phyloP scores from a whole-genome alignment of 1,139 yeast species.

The Scheffersomyces quercinus region DNA sequence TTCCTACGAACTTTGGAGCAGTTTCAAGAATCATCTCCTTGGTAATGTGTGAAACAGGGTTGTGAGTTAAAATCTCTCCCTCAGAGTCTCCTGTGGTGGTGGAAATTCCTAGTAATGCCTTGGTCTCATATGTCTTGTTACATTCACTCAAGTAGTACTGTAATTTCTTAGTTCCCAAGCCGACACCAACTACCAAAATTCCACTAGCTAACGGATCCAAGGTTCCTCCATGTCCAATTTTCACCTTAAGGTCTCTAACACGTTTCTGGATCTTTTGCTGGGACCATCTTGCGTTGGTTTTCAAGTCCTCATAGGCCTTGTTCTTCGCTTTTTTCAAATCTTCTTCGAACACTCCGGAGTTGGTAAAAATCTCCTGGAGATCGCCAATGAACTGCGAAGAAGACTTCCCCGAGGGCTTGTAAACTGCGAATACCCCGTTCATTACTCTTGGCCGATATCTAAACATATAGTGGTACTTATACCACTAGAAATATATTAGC shows the following conservation, averaged over 20 bases:
- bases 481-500: no score
- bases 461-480: constrained; percentile 9
- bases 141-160: constrained; percentile 72
- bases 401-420: constrained; percentile 84
- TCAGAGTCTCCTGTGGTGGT: constrained; percentile 95
- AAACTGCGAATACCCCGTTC: constrained; percentile 94
- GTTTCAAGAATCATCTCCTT: constrained; percentile 51
- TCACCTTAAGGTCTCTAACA: constrained; percentile 59
- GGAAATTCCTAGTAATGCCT: constrained; percentile 82
- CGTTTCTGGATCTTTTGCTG: constrained; percentile 46
- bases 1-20: constrained; percentile 69
- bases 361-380: constrained; percentile 62
- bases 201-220: constrained; percentile 95
- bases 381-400: constrained; percentile 72
- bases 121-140: constrained; percentile 76
- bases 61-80: constrained; percentile 71
- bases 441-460: constrained; percentile 29
- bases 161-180: constrained; percentile 81
- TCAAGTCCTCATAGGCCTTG: constrained; percentile 35
- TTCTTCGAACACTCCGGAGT: constrained; percentile 57
- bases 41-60: constrained; percentile 59
- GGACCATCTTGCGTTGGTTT: constrained; percentile 49
- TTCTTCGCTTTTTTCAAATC: constrained; percentile 48
- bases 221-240: constrained; percentile 98
- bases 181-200: constrained; percentile 86